These are phyloP conservation scores for Nicotiana knightiana DNA, from an alignment of 257 asterid species.

Conservation along the genomic window DNA sequence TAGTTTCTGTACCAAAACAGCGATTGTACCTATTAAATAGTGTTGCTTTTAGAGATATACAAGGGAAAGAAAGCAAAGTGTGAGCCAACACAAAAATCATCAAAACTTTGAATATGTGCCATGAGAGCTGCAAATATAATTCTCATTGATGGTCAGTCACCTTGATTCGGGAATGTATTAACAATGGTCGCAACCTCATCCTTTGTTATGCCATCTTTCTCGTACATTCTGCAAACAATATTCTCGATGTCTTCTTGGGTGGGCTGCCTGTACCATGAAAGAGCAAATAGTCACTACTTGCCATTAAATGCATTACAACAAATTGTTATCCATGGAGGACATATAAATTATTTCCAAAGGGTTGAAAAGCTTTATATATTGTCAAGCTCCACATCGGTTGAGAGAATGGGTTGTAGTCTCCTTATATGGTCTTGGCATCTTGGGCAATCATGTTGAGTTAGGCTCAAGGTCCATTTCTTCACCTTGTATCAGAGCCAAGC, in stretches of 20 bases:
- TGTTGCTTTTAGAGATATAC: not conserved
- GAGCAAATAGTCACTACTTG: constrained; percentile 4
- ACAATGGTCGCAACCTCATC: constrained; percentile 58
- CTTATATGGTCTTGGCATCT: too few species aligned
- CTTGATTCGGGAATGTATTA: constrained; percentile 81
- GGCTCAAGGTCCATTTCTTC: too few species aligned
- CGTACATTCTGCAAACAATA: constrained; percentile 75
- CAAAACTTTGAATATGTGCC: not conserved
- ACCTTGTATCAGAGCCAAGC: too few species aligned
- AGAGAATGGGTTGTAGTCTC: too few species aligned
- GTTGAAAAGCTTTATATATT: not conserved
- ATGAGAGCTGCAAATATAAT: not conserved
- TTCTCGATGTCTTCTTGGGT: constrained; percentile 84
- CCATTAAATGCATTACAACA: not conserved
- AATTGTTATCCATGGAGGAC: not conserved
- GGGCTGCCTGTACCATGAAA: constrained; percentile 72
- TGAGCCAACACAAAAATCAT: not conserved
- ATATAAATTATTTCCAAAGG: not conserved
- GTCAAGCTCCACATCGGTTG: too few species aligned
- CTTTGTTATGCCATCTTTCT: constrained; percentile 75
- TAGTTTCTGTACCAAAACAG: not conserved
- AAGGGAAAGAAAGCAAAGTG: not conserved
- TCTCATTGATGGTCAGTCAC: constrained; percentile 24
- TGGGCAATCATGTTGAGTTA: too few species aligned
- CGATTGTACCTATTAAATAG: not conserved